Conservation (phyloP, 1,284 basidiomycete genomes). For the Butyriboletus appendiculatus region DNA sequence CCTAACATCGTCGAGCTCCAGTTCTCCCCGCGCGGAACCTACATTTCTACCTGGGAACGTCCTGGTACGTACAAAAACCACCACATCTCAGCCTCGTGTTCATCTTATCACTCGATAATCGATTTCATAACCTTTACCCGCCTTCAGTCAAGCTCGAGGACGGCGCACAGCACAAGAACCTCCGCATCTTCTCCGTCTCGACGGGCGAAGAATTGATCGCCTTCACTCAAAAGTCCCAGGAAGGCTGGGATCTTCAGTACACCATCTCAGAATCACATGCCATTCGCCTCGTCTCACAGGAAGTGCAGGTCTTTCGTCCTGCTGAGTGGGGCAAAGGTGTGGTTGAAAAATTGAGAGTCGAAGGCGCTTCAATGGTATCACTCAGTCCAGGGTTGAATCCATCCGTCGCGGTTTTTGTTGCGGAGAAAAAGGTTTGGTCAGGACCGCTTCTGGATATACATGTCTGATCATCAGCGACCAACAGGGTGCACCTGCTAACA, state of each 20-base stretch:
- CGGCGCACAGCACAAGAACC: conserved; percentile 84
- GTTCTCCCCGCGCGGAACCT: conserved; percentile 93
- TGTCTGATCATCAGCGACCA: conserved; percentile 2
- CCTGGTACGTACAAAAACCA: conserved; percentile 48
- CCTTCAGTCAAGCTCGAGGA: conserved; percentile 73
- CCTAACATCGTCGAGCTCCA: conserved; percentile 80
- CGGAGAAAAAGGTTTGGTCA: conserved; percentile 81
- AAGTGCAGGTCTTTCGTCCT: conserved; percentile 88
- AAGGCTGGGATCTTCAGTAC: conserved; percentile 90
- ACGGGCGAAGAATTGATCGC: conserved; percentile 80
- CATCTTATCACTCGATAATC: conserved; percentile 11
- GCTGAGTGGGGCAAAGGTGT: conserved; percentile 79
- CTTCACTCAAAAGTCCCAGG: conserved; percentile 84
- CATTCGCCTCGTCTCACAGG: conserved; percentile 78
- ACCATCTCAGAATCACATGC: conserved; percentile 91
- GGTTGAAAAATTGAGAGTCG: conserved; percentile 79
- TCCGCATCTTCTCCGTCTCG: conserved; percentile 80
- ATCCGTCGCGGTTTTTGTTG: conserved; percentile 86
- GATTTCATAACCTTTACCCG: conserved; percentile 6
- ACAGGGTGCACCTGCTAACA: conserved; percentile 87
- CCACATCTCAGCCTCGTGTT: conserved; percentile 18
- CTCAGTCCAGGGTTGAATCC: conserved; percentile 86
- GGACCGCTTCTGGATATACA: not conserved
- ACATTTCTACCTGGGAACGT: conserved; percentile 94
- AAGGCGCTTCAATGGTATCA: conserved; percentile 75